Evolutionary conservation across 148 eudicot species (phyloP).

Genomic region (Rhododendron williamsianum): DNA sequence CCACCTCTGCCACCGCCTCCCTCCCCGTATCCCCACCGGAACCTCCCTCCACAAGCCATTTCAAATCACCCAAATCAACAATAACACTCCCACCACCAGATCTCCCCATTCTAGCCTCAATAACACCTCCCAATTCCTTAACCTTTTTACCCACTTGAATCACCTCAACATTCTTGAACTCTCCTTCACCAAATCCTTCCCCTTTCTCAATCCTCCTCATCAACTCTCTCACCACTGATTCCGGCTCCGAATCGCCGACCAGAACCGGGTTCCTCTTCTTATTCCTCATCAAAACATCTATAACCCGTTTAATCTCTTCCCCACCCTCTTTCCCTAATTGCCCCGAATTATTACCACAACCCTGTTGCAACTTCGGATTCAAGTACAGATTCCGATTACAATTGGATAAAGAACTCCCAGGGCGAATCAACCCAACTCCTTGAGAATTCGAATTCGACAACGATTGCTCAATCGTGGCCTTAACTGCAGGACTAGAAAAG

Average conservation of each 20-base stretch:
- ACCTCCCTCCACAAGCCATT: conserved; percentile 4
- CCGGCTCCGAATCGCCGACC: not conserved
- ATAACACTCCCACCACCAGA: not conserved
- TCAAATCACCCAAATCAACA: not conserved
- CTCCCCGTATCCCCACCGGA: conserved; percentile 23
- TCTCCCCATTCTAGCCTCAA: not conserved
- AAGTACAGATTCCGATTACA: conserved; percentile 41
- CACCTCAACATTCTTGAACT: not conserved
- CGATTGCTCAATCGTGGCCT: conserved; percentile 70
- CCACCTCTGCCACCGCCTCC: conserved; percentile 43
- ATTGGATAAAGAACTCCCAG: conserved; percentile 8
- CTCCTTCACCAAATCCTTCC: not conserved
- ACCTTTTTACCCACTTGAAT: not conserved
- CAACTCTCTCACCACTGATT: not conserved
- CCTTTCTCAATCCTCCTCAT: not conserved
- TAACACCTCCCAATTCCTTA: not conserved
- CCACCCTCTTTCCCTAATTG: conserved; percentile 12
- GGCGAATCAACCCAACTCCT: conserved; percentile 34
- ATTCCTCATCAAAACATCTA: not conserved
- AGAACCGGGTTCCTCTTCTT: not conserved
- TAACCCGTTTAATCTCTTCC: not conserved
- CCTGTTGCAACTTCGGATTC: conserved; percentile 51
- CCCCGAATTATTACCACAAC: not conserved
- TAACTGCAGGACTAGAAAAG: conserved; percentile 87
- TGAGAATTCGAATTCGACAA: conserved; percentile 9